Percentiles rank a stretch among this genome's conserved stretches.
Conservation (phyloP, 1,139 yeast species). For the Yamadazyma aaseri region DNA sequence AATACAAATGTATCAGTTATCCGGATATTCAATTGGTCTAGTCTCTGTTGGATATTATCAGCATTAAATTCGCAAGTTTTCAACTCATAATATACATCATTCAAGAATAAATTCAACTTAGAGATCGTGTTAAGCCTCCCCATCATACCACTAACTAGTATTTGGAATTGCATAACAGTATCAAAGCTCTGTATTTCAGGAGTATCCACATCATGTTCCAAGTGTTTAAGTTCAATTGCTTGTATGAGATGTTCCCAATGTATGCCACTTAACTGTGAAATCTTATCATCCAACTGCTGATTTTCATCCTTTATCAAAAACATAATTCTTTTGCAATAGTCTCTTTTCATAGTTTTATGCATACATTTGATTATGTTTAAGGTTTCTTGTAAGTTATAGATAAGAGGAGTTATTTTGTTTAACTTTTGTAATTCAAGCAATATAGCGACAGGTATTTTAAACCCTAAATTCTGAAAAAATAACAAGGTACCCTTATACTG, state of each 20-base stretch:
- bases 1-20: background rate
- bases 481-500: conserved; percentile 53
- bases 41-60: conserved; percentile 14
- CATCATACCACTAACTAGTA: conserved; percentile 23
- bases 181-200: conserved; percentile 42
- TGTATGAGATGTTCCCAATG: conserved; percentile 59
- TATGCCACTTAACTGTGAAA: conserved; percentile 30
- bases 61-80: conserved; percentile 26
- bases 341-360: conserved; percentile 18
- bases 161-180: conserved; percentile 40
- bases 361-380: conserved; percentile 29
- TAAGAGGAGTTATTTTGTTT: conserved; percentile 55
- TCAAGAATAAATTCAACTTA: conserved; percentile 21
- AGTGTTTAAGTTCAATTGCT: conserved; percentile 42
- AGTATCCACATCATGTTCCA: conserved; percentile 20
- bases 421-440: conserved; percentile 41
- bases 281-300: conserved; percentile 23
- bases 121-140: conserved; percentile 34
- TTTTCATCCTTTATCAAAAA: conserved; percentile 44
- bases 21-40: conserved; percentile 35
- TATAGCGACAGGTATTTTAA: conserved; percentile 51
- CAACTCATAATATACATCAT: conserved; percentile 23
- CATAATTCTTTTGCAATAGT: conserved; percentile 36
- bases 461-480: conserved; percentile 51
- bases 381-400: conserved; percentile 52